Percentiles rank a stretch among this genome's conserved stretches.
Conservation (phyloP, 2,329 filamentous ascomycete species). For the Botrytis fabae region DNA sequence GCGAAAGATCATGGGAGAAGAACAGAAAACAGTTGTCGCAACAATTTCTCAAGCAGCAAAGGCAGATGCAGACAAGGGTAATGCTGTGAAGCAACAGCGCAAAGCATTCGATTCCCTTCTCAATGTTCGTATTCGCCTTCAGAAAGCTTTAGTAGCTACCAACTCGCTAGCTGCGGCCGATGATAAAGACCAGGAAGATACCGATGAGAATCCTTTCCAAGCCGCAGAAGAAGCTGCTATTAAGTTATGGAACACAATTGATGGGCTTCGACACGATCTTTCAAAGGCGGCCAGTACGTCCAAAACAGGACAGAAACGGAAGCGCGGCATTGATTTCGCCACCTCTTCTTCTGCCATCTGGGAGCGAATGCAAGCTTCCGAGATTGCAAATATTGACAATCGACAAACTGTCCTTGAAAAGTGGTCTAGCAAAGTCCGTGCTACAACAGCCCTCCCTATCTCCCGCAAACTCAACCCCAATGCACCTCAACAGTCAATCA, state of each 20-base stretch:
- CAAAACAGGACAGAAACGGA: constrained; percentile 60
- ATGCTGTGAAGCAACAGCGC: constrained; percentile 82
- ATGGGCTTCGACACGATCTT: constrained; percentile 65
- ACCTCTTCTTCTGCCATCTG: constrained; percentile 68
- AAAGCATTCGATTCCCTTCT: constrained; percentile 84
- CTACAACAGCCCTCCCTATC: constrained; percentile 56
- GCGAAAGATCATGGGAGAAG: constrained; percentile 65
- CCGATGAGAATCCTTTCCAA: constrained; percentile 55
- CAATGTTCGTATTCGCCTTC: constrained; percentile 86
- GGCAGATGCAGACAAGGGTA: constrained; percentile 80
- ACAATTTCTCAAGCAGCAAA: constrained; percentile 63
- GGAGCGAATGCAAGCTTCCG: constrained; percentile 67
- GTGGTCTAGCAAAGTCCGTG: constrained; percentile 81
- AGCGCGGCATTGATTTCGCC: constrained; percentile 53
- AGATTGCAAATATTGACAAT: constrained; percentile 57
- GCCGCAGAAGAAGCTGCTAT: constrained; percentile 85
- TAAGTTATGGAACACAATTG: constrained; percentile 79
- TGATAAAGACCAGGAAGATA: constrained; percentile 45
- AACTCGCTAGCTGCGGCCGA: constrained; percentile 66
- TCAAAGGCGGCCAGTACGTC: constrained; percentile 48
- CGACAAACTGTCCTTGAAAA: constrained; percentile 78
- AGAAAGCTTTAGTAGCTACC: constrained; percentile 81
- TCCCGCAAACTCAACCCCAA: constrained; percentile 57
- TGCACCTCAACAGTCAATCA: constrained; percentile 59
- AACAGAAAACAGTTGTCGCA: constrained; percentile 65